Percentiles rank a stretch among this genome's conserved stretches.
Conservation (phyloP, 2,329 filamentous ascomycete species). For the Clarireedia paspali region DNA sequence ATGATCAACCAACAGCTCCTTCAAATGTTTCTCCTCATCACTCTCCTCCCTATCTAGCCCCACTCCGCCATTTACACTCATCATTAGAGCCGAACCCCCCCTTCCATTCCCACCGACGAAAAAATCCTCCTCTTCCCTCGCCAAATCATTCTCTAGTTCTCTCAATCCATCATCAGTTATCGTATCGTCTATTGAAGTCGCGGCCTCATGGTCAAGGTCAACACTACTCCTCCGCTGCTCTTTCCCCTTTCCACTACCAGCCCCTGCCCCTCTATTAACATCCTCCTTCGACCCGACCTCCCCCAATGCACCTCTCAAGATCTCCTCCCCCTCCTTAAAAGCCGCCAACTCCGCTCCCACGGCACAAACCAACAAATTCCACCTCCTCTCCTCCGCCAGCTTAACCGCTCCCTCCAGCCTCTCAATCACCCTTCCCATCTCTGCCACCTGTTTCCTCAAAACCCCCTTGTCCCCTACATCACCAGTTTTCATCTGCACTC, state of each 20-base stretch:
- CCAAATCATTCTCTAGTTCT: neutral
- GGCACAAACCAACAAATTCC: constrained; percentile 69
- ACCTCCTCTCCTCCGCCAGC: constrained; percentile 52
- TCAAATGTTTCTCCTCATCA: constrained; percentile 7
- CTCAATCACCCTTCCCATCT: constrained; percentile 49
- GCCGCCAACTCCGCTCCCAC: constrained; percentile 68
- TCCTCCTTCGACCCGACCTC: neutral
- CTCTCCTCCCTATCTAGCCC: neutral
- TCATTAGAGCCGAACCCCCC: neutral
- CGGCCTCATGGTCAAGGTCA: neutral
- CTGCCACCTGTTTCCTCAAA: constrained; percentile 38
- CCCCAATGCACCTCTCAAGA: constrained; percentile 39
- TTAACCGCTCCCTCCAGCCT: constrained; percentile 47
- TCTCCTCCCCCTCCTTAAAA: constrained; percentile 50
- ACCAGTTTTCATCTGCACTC: constrained; percentile 43
- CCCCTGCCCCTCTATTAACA: neutral
- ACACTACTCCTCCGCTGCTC: neutral
- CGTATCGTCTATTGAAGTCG: neutral
- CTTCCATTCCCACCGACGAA: neutral
- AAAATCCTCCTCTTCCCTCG: neutral
- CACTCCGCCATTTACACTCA: neutral
- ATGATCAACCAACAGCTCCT: constrained; percentile 6
- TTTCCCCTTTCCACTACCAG: constrained; percentile 11
- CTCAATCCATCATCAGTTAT: neutral
- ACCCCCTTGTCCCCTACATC: constrained; percentile 34